These are phyloP conservation scores for Phytophthora tentaculata DNA, from an alignment of 352 stramenopile genomes.

Conservation along the genomic window DNA sequence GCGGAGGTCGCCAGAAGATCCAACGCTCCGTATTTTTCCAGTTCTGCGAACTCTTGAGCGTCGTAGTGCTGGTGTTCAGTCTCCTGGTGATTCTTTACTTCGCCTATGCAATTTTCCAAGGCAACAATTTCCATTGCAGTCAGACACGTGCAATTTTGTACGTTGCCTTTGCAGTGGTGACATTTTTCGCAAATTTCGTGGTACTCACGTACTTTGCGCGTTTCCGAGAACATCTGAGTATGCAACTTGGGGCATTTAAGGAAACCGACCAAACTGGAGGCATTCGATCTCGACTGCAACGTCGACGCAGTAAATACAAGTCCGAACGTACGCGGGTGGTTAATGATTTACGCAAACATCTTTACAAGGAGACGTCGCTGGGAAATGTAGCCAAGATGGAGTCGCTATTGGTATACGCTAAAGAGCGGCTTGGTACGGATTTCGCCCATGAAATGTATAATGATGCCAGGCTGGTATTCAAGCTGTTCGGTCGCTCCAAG, in stretches of 20 bases:
- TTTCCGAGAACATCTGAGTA: slow-evolving; percentile 87
- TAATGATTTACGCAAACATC: slow-evolving; percentile 68
- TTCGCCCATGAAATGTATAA: slow-evolving; percentile 73
- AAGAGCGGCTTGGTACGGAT: slow-evolving; percentile 54
- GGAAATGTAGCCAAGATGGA: slow-evolving; percentile 68
- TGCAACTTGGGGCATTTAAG: slow-evolving; percentile 86
- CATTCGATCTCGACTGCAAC: slow-evolving; percentile 58
- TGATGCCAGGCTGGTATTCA: slow-evolving; percentile 53
- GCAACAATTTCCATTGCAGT: slow-evolving; percentile 73
- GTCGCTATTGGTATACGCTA: slow-evolving; percentile 53
- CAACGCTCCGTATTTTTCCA: slow-evolving; percentile 80
- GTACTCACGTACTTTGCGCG: slow-evolving; percentile 82
- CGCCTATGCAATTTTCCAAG: slow-evolving; percentile 61
- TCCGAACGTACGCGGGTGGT: slow-evolving; percentile 54
- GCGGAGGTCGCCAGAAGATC: slow-evolving; percentile 59
- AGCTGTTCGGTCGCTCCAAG: slow-evolving; percentile 69
- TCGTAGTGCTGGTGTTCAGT: slow-evolving; percentile 58
- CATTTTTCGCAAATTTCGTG: slow-evolving; percentile 64
- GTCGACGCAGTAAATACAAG: slow-evolving; percentile 40
- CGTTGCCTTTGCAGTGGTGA: slow-evolving; percentile 49
- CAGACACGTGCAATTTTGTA: slow-evolving; percentile 49
- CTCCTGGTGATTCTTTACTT: slow-evolving; percentile 72
- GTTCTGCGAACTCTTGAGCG: slow-evolving; percentile 69
- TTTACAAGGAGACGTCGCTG: slow-evolving; percentile 75
- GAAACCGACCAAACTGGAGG: slow-evolving; percentile 85